These are phyloP conservation scores for Microascus cirrosus DNA, from an alignment of 2,329 filamentous ascomycete species.

Conservation along the genomic window DNA sequence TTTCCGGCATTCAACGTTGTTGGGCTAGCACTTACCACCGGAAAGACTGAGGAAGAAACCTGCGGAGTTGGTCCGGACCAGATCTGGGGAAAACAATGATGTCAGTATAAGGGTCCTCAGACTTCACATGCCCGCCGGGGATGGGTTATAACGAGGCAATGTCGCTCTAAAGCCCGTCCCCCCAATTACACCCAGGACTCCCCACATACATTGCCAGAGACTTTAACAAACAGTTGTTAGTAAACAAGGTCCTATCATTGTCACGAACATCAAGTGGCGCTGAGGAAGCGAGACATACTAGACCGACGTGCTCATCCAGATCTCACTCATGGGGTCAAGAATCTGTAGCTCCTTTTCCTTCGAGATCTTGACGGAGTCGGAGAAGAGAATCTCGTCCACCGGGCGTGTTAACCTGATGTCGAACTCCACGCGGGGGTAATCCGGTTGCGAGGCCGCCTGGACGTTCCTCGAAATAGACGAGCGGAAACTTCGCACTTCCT, in stretches of 20 bases:
- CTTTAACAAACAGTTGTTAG: not conserved
- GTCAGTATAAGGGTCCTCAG: not conserved
- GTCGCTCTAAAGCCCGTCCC: too few species aligned
- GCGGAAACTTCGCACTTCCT: slow-evolving; percentile 56
- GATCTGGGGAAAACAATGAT: slow-evolving; percentile 38
- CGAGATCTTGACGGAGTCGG: slow-evolving; percentile 16
- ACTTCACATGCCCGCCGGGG: too few species aligned
- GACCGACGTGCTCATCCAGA: slow-evolving; percentile 15
- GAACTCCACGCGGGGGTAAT: slow-evolving; percentile 16
- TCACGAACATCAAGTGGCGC: not conserved
- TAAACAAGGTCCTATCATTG: not conserved
- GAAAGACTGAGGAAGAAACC: slow-evolving; percentile 43
- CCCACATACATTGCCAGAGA: slow-evolving; percentile 2
- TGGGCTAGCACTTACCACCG: slow-evolving; percentile 9
- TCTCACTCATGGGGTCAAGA: slow-evolving; percentile 20
- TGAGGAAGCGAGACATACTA: not conserved
- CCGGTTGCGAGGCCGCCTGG: slow-evolving; percentile 37
- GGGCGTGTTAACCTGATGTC: slow-evolving; percentile 15
- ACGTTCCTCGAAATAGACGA: slow-evolving; percentile 42
- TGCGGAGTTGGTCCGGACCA: slow-evolving; percentile 32
- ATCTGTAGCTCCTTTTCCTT: slow-evolving; percentile 10
- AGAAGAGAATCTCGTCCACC: slow-evolving; percentile 14
- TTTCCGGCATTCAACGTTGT: too few species aligned
- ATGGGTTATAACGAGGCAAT: too few species aligned
- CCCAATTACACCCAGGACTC: too few species aligned